Evolutionary conservation across 2,329 filamentous ascomycete species (phyloP).

Genomic region (Monosporascus sp.): DNA sequence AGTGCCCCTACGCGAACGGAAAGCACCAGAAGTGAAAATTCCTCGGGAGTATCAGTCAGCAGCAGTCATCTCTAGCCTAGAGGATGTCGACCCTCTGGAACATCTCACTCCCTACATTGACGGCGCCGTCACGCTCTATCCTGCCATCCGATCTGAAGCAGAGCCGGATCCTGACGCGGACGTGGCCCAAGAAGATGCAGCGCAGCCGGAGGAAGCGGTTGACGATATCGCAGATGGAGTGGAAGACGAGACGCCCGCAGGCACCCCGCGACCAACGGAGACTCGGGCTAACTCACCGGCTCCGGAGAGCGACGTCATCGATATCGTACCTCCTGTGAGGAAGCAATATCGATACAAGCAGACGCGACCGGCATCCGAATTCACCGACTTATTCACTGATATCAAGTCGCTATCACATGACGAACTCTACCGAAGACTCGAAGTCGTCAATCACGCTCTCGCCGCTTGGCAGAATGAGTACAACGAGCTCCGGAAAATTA

Average conservation of each 20-base stretch:
- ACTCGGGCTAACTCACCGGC: constrained; percentile 33
- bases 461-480: constrained; percentile 52
- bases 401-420: constrained; percentile 42
- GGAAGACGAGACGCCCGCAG: constrained; percentile 28
- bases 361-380: constrained; percentile 46
- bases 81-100: constrained; percentile 10
- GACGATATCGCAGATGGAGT: constrained; percentile 20
- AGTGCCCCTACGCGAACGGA: background rate
- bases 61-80: constrained; percentile 1
- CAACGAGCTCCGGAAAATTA: constrained; percentile 41
- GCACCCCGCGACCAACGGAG: constrained; percentile 17
- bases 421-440: constrained; percentile 41
- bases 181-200: constrained; percentile 15
- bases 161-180: constrained; percentile 10
- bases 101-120: constrained; percentile 26
- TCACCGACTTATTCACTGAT: constrained; percentile 42
- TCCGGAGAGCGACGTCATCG: constrained; percentile 19
- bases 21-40: background rate
- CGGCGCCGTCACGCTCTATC: constrained; percentile 19
- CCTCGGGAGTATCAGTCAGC: background rate
- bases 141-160: constrained; percentile 10
- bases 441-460: constrained; percentile 40
- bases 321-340: constrained; percentile 6
- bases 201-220: constrained; percentile 14
- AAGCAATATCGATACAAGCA: constrained; percentile 44